Base-by-base conservation (phyloP, 1,284 basidiomycete species). In the Exsudoporus floridanus region DNA sequence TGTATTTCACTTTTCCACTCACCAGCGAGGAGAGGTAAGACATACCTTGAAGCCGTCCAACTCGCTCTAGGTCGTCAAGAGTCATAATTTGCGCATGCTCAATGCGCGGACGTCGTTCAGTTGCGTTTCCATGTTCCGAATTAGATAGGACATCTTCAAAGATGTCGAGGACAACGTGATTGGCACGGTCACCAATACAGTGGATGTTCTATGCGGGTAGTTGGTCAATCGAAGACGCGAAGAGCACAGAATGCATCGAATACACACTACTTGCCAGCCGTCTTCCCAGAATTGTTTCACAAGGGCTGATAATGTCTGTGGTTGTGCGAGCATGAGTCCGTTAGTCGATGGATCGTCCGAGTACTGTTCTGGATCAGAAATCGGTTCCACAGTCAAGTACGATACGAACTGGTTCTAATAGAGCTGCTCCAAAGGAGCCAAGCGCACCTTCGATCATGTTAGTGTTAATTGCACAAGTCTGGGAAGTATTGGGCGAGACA, bases 71-170 rank as follows among this genome's bases (percentile, higher is more conserved):
- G 67, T 97, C 94, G 1, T 78, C 73, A 5, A 66, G 71, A 1
- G 80, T 79, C 74, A 96, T 77, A 52, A 97, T 93, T 70, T 98
- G 94, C 0, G 93, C 88, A 70, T 98, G 94, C 65, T 98, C 95
- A 25, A 96, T 85, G 21, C 94, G 77, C 1, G 90, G 86, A 18
- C 93, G 76, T 62, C 80, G 78, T 39, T 73, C 70, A 0, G 73
- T 66, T 12, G 78, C 73, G 49, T 74, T 74, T 7, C 63, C 68
- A 4, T 61, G 65, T 31, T 48, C 39, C 7, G 57, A 45, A 34
- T 57, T 51, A 6, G 57, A 57, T 2, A 82, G 60, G 0, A 81
- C 67, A 1, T 71, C 72, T 67, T 93, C 89, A 61, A 90, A 92
- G 14, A 90, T 83, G 61, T 95, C 82, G 19, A 97, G 78, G 0